Evolutionary conservation across 805 yeast genomes (phyloP), one percentile per base, ranked within the genome.

Genomic region (Kodamaea neixiangensis): DNA sequence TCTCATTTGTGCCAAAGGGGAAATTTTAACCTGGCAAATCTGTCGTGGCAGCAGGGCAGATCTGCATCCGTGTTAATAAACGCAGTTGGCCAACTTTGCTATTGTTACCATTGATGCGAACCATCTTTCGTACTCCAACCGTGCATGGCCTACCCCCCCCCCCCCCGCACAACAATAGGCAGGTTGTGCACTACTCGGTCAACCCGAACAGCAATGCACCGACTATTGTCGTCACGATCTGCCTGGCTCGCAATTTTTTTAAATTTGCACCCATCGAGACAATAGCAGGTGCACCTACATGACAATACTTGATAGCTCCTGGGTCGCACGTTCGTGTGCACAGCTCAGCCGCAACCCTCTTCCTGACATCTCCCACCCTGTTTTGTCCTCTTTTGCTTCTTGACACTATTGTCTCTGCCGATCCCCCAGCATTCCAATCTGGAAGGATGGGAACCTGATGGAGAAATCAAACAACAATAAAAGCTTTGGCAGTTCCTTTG

Each of bases 41-140:
- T 37, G 41, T 37, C n/a, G 9, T 19, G 17, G 41, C 41, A 37
- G 41, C 41, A 37, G 4, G 19, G 41, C 20, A 37, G 41, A 37
- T 37, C 41, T 37, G 41, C 21, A 17, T 10, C 21, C 41, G 7
- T 37, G 41, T 37, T 19, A 19, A 37, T 19, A 37, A 14, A 17
- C 15, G 21, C 21, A 17, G 19, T 37, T 37, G 41, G 41, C 31
- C 31, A 17, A 3, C 13, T 10, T 9, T 10, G 19, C 41, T 34
- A 37, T 37, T 37, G 41, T 37, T 37, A 15, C 31, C 7, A 7
- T 34, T 14, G 38, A 15, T 34, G 15, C 13, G 38, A 34, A 15
- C 38, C 38, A 34, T 34, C 18, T 34, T 34, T 34, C 18, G 15
- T 15, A 34, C 41, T 7, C 15, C 41, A 37, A 37, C 5, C n/a